phyloP scores from a whole-genome alignment of 768 basidiomycete species.

The Serendipita sp. region DNA sequence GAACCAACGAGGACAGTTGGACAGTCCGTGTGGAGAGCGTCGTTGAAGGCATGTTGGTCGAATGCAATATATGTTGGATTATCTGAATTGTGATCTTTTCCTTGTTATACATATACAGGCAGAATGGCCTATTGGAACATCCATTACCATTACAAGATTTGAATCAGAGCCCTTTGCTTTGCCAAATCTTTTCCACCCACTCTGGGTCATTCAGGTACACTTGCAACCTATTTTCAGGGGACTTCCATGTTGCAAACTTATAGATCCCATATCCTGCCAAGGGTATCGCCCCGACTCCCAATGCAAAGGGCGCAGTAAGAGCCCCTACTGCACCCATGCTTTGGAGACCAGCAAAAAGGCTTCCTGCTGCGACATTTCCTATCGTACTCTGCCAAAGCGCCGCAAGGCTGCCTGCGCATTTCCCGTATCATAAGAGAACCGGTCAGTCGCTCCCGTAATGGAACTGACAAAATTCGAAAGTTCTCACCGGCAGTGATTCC shows the following conservation, averaged over 20 bases:
- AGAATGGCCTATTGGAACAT: too few species aligned
- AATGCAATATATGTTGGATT: too few species aligned
- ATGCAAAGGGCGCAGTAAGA: neutral
- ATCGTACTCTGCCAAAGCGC: neutral
- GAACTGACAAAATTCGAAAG: too few species aligned
- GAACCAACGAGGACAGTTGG: too few species aligned
- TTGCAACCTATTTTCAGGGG: neutral
- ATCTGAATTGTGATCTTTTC: too few species aligned
- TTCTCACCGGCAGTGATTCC: neutral
- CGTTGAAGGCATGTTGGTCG: too few species aligned
- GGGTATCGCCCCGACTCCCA: neutral
- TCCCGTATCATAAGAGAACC: neutral
- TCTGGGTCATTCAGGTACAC: neutral
- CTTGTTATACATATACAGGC: too few species aligned
- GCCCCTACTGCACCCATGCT: neutral
- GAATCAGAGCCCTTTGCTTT: neutral
- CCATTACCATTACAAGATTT: too few species aligned
- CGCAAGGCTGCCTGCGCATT: neutral
- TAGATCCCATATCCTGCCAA: neutral
- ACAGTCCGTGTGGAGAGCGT: too few species aligned
- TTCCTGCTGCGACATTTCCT: neutral
- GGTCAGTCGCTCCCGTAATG: too few species aligned
- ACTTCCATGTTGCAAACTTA: neutral
- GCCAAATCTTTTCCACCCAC: neutral
- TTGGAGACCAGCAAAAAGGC: neutral